Evolutionary conservation across 2,329 filamentous ascomycete species (phyloP).

Genomic region (Hymenoscyphus salicellus): DNA sequence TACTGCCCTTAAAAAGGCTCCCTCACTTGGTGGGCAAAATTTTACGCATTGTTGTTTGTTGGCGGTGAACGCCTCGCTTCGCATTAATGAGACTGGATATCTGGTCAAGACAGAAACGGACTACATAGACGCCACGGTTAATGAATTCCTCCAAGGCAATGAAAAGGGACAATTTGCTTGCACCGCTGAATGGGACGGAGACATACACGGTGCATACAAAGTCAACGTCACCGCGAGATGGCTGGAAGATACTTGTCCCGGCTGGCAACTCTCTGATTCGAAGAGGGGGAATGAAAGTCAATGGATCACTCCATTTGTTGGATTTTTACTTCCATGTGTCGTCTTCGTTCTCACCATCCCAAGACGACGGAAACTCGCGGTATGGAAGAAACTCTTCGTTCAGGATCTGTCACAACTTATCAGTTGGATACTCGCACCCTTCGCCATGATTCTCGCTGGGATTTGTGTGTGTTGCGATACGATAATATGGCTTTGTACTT

Average conservation of each 20-base stretch:
- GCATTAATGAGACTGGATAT: slow-evolving; percentile 8
- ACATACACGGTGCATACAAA: slow-evolving; percentile 14
- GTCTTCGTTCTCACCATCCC: slow-evolving; percentile 36
- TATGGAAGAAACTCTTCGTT: slow-evolving; percentile 33
- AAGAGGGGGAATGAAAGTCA: slow-evolving; percentile 16
- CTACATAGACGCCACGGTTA: slow-evolving; percentile 11
- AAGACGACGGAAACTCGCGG: slow-evolving; percentile 33
- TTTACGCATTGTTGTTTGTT: slow-evolving; percentile 21
- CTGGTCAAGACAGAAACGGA: background rate
- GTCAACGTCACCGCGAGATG: slow-evolving; percentile 17
- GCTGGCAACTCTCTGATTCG: slow-evolving; percentile 19
- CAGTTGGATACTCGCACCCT: slow-evolving; percentile 13
- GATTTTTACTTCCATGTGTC: slow-evolving; percentile 19
- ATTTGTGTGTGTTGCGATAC: slow-evolving; percentile 17
- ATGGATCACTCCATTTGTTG: slow-evolving; percentile 20
- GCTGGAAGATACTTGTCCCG: slow-evolving; percentile 18
- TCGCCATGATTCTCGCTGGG: slow-evolving; percentile 18
- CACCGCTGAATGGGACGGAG: slow-evolving; percentile 16
- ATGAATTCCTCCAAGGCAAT: slow-evolving; percentile 12
- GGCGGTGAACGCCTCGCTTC: slow-evolving; percentile 18
- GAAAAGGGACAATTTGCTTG: slow-evolving; percentile 21
- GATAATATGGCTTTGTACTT: slow-evolving; percentile 21
- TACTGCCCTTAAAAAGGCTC: background rate
- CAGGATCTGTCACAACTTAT: slow-evolving; percentile 22
- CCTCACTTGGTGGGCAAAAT: slow-evolving; percentile 17